Evolutionary conservation across 1,284 basidiomycete genomes (phyloP).

Genomic region (Anthracocystis setariae): DNA sequence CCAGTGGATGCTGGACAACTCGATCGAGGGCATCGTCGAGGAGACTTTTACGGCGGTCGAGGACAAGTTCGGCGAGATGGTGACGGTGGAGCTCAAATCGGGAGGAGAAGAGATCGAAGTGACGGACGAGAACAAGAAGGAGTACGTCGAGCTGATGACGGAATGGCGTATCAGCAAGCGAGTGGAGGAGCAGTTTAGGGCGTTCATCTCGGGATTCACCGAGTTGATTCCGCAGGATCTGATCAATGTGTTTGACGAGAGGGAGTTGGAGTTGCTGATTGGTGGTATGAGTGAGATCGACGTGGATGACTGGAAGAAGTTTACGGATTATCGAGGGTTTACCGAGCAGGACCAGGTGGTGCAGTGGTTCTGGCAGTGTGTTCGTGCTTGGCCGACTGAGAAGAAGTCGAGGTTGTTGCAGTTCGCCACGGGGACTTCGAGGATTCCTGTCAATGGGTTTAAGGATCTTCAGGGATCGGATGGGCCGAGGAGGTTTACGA

Average conservation of each 20-base stretch:
- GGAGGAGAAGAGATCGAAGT: slow-evolving; percentile 85
- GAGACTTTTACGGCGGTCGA: slow-evolving; percentile 75
- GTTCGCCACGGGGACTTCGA: slow-evolving; percentile 95
- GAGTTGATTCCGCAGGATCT: slow-evolving; percentile 95
- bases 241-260: slow-evolving; percentile 96
- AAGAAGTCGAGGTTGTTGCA: slow-evolving; percentile 89
- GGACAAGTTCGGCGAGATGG: slow-evolving; percentile 95
- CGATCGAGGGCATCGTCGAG: slow-evolving; percentile 65
- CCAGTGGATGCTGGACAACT: slow-evolving; percentile 82
- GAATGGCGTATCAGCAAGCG: slow-evolving; percentile 91
- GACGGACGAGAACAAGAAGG: slow-evolving; percentile 98
- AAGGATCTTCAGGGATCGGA: slow-evolving; percentile 98
- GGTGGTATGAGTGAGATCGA: slow-evolving; percentile 99
- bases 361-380: slow-evolving; percentile 99
- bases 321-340: slow-evolving; percentile 74
- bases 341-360: slow-evolving; percentile 75
- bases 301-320: slow-evolving; percentile 75
- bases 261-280: slow-evolving; percentile 89
- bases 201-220: slow-evolving; percentile 93
- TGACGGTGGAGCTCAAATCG: slow-evolving; percentile 90
- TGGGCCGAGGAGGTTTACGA: slow-evolving; percentile 74
- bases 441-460: slow-evolving; percentile 98
- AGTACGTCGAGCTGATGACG: slow-evolving; percentile 94
- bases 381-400: slow-evolving; percentile 93
- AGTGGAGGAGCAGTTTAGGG: slow-evolving; percentile 93